These are phyloP conservation scores for Eutrema salsugineum DNA, from an alignment of 441 rosid species.

Conservation along the genomic window DNA sequence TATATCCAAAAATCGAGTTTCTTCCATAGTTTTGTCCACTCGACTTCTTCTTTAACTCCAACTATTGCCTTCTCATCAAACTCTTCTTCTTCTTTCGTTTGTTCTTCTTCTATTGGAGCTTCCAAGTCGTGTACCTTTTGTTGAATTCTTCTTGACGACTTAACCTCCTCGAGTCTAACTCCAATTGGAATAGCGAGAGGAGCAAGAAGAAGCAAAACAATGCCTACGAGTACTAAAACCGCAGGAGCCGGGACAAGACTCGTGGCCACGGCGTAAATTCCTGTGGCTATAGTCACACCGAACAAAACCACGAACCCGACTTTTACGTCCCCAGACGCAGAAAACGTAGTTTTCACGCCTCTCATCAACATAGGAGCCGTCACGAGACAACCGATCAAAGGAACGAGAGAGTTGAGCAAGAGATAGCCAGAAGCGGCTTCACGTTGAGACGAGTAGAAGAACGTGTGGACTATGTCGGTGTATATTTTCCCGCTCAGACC, in stretches of 20 bases:
- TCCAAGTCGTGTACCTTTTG: conserved; percentile 35
- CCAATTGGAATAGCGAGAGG: conserved; percentile 53
- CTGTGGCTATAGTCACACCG: conserved; percentile 57
- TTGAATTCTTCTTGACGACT: conserved; percentile 12
- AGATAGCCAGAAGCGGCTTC: conserved; percentile 57
- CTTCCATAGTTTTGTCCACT: conserved; percentile 48
- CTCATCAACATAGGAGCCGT: conserved; percentile 38
- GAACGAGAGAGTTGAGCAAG: conserved; percentile 59
- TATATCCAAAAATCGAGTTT: conserved; percentile 76
- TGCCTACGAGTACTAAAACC: conserved; percentile 41
- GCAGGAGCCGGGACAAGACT: conserved; percentile 45
- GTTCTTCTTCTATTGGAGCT: conserved; percentile 15
- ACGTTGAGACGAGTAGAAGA: conserved; percentile 27
- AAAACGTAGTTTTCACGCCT: not conserved
- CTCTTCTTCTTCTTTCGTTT: conserved; percentile 17
- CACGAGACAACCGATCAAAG: conserved; percentile 38
- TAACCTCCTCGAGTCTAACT: conserved; percentile 20
- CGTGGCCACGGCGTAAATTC: conserved; percentile 54
- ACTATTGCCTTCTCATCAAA: conserved; percentile 16
- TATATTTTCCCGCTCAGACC: conserved; percentile 81
- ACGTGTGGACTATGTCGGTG: conserved; percentile 49
- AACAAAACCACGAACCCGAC: conserved; percentile 48
- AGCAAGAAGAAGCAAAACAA: conserved; percentile 39
- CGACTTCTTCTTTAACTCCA: conserved; percentile 59
- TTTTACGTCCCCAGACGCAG: conserved; percentile 1